Evolutionary conservation across 805 yeast species (phyloP).

Genomic region (Metschnikowia hibisci): DNA sequence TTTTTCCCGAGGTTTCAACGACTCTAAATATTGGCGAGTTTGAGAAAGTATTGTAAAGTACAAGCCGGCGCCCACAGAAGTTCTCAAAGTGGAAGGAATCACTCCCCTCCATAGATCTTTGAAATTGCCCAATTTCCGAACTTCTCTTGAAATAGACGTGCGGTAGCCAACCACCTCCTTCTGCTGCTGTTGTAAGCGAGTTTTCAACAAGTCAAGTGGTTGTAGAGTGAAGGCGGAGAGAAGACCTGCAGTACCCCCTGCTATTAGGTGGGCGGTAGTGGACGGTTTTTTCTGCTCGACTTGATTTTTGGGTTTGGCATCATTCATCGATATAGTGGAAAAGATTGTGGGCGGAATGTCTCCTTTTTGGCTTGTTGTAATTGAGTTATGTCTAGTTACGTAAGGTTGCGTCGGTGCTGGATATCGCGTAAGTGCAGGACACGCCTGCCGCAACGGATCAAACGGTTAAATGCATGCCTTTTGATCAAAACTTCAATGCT

Average conservation of each 20-base stretch:
- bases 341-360: neutral
- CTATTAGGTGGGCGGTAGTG: conserved; percentile 51
- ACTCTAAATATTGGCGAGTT: conserved; percentile 51
- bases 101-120: conserved; percentile 88
- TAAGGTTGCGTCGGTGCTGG: conserved; percentile 4
- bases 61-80: conserved; percentile 86
- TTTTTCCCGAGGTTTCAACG: conserved; percentile 14
- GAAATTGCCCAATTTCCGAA: conserved; percentile 39
- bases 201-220: conserved; percentile 85
- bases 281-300: conserved; percentile 8
- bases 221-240: conserved; percentile 77
- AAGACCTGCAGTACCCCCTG: conserved; percentile 85
- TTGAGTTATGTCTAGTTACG: neutral
- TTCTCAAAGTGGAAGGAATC: conserved; percentile 81
- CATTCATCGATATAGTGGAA: neutral
- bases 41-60: conserved; percentile 72
- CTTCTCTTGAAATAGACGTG: conserved; percentile 35
- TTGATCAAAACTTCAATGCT: too few relatives aligned
- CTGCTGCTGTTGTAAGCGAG: conserved; percentile 66
- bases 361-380: neutral
- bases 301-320: conserved; percentile 1
- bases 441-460: too few relatives aligned
- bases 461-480: too few relatives aligned
- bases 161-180: conserved; percentile 18
- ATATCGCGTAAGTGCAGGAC: too few relatives aligned